Evolutionary conservation across 1,284 basidiomycete genomes (phyloP).

Genomic region (Leucocoprinus gongylophorus): DNA sequence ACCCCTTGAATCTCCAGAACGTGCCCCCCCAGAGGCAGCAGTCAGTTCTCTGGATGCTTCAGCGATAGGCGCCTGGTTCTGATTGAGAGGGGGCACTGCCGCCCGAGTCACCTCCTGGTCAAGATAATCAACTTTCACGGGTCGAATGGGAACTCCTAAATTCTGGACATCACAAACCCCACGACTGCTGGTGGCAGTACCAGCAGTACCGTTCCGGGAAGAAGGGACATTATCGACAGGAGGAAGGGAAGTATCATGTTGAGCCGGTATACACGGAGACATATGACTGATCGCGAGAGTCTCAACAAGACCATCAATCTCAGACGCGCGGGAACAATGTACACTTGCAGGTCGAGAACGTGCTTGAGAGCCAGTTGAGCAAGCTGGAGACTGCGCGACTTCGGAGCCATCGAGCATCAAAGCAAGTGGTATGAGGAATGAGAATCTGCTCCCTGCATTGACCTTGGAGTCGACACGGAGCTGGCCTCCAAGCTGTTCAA

Average conservation of each 20-base stretch:
- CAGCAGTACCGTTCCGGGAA: slow-evolving; percentile 1
- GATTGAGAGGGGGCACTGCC: background rate
- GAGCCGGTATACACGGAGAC: slow-evolving; percentile 13
- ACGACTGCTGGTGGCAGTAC: background rate
- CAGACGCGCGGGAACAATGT: slow-evolving; percentile 22
- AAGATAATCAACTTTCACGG: slow-evolving; percentile 37
- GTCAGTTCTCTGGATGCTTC: background rate
- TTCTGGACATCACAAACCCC: slow-evolving; percentile 31
- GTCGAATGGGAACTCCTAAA: slow-evolving; percentile 32
- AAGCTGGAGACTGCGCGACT: slow-evolving; percentile 18
- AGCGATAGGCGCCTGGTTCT: background rate
- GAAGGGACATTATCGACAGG: background rate
- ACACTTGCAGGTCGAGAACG: slow-evolving; percentile 17
- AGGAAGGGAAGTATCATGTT: background rate
- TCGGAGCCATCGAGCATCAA: slow-evolving; percentile 25
- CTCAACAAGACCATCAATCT: slow-evolving; percentile 65
- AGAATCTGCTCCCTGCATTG: slow-evolving; percentile 67
- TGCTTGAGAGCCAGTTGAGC: slow-evolving; percentile 13
- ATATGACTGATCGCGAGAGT: slow-evolving; percentile 46
- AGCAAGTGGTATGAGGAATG: slow-evolving; percentile 60
- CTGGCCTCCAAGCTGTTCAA: slow-evolving; percentile 75
- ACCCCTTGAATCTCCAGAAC: background rate
- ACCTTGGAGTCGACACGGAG: slow-evolving; percentile 73
- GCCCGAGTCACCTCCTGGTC: slow-evolving; percentile 23
- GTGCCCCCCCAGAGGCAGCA: background rate